Evolutionary conservation across 345 rosid species (phyloP).

Genomic region (Laguncularia racemosa): DNA sequence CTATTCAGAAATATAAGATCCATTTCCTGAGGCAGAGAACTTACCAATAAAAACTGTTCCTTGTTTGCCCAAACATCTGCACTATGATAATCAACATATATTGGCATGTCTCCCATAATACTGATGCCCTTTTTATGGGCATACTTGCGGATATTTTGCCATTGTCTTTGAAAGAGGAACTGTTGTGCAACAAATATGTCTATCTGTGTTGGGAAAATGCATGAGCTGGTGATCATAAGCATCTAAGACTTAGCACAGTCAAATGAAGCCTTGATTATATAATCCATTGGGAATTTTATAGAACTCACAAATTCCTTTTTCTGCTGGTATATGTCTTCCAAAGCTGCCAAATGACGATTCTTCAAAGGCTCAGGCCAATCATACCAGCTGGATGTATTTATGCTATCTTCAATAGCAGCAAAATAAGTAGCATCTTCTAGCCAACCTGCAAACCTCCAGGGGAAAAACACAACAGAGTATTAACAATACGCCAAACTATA

Average conservation of each 20-base stretch:
- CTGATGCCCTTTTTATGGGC: slow-evolving; percentile 60
- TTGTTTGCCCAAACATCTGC: slow-evolving; percentile 99
- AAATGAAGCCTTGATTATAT: neutral
- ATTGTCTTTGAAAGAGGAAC: slow-evolving; percentile 91
- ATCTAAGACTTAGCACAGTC: no score
- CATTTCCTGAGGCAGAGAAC: neutral
- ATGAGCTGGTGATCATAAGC: slow-evolving; percentile 7
- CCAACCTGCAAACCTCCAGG: slow-evolving; percentile 52
- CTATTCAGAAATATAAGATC: no score
- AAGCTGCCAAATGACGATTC: slow-evolving; percentile 74
- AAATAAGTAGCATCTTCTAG: slow-evolving; percentile 95
- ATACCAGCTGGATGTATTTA: slow-evolving; percentile 64
- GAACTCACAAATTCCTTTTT: slow-evolving; percentile 72
- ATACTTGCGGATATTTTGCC: slow-evolving; percentile 77
- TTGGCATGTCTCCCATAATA: slow-evolving; percentile 99
- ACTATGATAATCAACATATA: slow-evolving; percentile 93
- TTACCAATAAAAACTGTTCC: slow-evolving; percentile 76
- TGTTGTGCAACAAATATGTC: slow-evolving; percentile 82
- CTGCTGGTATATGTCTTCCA: slow-evolving; percentile 72
- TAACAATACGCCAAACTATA: no score
- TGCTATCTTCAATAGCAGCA: slow-evolving; percentile 71
- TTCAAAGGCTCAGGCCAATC: slow-evolving; percentile 83
- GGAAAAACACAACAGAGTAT: no score
- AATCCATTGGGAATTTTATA: neutral
- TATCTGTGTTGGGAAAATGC: slow-evolving; percentile 37